Conservation (phyloP, 257 asterid genomes). For the Solanum lignicaule region DNA sequence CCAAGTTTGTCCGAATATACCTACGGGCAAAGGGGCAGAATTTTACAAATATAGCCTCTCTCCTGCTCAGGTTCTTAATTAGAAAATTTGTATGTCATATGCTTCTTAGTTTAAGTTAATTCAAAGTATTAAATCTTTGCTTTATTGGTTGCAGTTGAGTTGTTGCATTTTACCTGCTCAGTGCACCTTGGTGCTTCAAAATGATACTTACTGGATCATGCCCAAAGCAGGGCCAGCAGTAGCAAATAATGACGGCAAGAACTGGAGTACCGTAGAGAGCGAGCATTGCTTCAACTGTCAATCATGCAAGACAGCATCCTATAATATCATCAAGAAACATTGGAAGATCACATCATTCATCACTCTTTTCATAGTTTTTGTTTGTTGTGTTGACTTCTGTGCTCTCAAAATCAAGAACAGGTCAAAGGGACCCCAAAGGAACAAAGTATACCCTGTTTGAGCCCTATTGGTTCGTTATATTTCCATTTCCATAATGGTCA, state of each 20-base stretch:
- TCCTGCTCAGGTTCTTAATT: constrained; percentile 29
- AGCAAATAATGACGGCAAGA: not conserved
- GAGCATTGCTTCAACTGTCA: not conserved
- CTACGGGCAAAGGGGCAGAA: not conserved
- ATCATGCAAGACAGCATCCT: not conserved
- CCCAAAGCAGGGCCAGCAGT: not conserved
- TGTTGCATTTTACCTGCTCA: not conserved
- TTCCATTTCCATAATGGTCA: not conserved
- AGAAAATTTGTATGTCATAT: not conserved
- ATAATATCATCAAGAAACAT: not conserved
- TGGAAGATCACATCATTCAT: not conserved
- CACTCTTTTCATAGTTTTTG: not conserved
- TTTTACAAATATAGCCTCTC: constrained; percentile 16
- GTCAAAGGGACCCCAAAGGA: not conserved
- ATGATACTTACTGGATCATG: too few relatives aligned
- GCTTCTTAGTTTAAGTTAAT: not conserved
- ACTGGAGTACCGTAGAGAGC: not conserved
- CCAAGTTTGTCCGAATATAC: constrained; percentile 18
- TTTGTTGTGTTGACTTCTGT: not conserved
- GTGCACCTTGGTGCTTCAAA: too few relatives aligned
- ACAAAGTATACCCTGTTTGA: not conserved
- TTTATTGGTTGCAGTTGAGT: not conserved
- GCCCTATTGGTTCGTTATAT: not conserved
- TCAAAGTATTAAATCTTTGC: not conserved
- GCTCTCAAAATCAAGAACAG: not conserved